Percentiles rank a stretch among this genome's conserved stretches.
These are phyloP conservation scores for Verticillium longisporum DNA, from an alignment of 2,329 filamentous ascomycete genomes.

Conservation along the genomic window DNA sequence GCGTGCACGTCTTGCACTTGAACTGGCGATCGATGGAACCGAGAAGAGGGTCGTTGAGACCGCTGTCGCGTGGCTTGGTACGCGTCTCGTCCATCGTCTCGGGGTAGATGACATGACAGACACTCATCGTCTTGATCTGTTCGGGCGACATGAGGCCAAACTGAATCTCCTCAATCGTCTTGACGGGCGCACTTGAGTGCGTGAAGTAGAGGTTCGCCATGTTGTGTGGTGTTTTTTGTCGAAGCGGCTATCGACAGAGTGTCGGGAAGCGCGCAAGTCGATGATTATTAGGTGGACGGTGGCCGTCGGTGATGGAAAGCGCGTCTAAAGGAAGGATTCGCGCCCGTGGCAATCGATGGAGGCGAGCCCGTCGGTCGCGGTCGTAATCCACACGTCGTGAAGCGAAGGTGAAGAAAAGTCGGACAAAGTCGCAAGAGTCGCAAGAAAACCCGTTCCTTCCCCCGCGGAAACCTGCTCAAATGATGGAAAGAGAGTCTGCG, in stretches of 20 bases:
- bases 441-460: constrained; percentile 9
- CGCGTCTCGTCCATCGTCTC: constrained; percentile 98
- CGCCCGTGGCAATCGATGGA: background rate
- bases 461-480: constrained; percentile 12
- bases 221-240: constrained; percentile 25
- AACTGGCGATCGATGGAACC: constrained; percentile 94
- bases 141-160: constrained; percentile 96
- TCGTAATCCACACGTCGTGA: constrained; percentile 5
- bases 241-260: background rate
- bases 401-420: constrained; percentile 15
- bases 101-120: constrained; percentile 92
- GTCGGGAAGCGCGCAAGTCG: background rate
- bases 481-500: constrained; percentile 23
- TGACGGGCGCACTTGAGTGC: constrained; percentile 90
- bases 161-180: constrained; percentile 98
- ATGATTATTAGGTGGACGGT: background rate
- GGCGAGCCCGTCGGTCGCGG: background rate
- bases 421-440: constrained; percentile 14
- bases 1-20: constrained; percentile 93
- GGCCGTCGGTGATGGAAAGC: background rate
- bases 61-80: constrained; percentile 81
- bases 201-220: constrained; percentile 93
- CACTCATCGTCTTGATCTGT: constrained; percentile 99
- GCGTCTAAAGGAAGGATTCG: background rate
- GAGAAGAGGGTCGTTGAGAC: constrained; percentile 90